phyloP scores from a whole-genome alignment of 768 basidiomycete species.

The Neoboletus brunneissimus region DNA sequence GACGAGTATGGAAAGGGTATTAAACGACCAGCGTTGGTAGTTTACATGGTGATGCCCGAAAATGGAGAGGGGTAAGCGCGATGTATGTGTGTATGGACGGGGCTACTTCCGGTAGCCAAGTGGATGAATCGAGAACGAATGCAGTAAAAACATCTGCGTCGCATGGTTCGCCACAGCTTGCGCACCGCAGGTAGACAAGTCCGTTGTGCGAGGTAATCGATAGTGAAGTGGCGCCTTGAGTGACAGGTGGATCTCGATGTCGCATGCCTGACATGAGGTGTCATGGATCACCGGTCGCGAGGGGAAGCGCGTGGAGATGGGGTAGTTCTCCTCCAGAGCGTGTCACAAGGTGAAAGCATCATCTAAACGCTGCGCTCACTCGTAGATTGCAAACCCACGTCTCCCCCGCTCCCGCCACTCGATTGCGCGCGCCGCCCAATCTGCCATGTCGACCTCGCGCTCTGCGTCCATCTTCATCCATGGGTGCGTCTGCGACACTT shows the following conservation, averaged over 20 bases:
- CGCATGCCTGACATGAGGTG: not conserved
- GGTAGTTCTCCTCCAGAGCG: slow-evolving; percentile 14
- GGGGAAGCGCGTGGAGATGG: slow-evolving; percentile 23
- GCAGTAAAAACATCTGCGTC: not conserved
- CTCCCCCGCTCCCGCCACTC: slow-evolving; percentile 32
- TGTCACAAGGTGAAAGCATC: slow-evolving; percentile 8
- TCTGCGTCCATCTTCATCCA: slow-evolving; percentile 64
- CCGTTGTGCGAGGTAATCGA: not conserved
- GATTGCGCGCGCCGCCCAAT: slow-evolving; percentile 69
- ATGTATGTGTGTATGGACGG: not conserved
- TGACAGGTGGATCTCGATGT: slow-evolving; percentile 2
- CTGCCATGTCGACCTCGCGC: slow-evolving; percentile 77
- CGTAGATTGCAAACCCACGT: slow-evolving; percentile 17
- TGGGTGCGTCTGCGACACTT: slow-evolving; percentile 57
- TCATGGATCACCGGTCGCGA: slow-evolving; percentile 21
- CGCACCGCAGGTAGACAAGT: not conserved
- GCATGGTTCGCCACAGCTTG: not conserved
- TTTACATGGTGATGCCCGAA: slow-evolving; percentile 8
- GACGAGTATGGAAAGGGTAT: slow-evolving; percentile 22
- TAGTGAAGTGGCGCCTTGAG: not conserved
- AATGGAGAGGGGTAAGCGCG: not conserved
- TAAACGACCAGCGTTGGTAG: slow-evolving; percentile 28
- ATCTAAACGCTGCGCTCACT: slow-evolving; percentile 19
- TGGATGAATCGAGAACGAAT: not conserved
- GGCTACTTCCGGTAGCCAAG: not conserved